Conservation (phyloP, 257 asterid genomes). For the Plantago ovata region DNA sequence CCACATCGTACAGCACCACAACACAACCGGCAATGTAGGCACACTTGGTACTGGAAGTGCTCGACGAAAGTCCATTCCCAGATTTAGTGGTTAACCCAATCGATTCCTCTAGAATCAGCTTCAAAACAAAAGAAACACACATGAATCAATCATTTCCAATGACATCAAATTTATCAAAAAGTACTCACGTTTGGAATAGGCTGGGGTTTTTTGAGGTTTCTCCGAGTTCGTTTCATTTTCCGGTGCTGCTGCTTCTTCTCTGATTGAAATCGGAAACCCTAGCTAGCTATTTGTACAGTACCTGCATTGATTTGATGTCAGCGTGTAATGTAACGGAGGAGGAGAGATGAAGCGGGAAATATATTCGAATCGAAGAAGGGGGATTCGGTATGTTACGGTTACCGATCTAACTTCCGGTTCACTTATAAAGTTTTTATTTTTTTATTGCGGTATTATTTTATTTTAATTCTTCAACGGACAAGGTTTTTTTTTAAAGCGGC, state of each 20-base stretch:
- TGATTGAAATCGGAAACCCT: slow-evolving; percentile 29
- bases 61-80: slow-evolving; percentile 57
- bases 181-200: slow-evolving; percentile 33
- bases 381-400: too few relatives aligned
- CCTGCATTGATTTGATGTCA: slow-evolving; percentile 15
- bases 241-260: too few relatives aligned
- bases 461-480: too few relatives aligned
- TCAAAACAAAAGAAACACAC: slow-evolving; percentile 17
- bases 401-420: too few relatives aligned
- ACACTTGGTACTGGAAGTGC: slow-evolving; percentile 48
- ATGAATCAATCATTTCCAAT: neutral
- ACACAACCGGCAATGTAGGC: slow-evolving; percentile 72
- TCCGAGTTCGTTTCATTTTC: slow-evolving; percentile 50
- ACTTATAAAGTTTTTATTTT: too few relatives aligned
- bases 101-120: slow-evolving; percentile 56
- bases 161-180: slow-evolving; percentile 2
- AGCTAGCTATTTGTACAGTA: too few relatives aligned
- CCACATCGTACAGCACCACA: slow-evolving; percentile 55
- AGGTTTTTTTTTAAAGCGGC: too few relatives aligned
- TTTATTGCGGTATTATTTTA: too few relatives aligned
- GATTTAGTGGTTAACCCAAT: slow-evolving; percentile 57
- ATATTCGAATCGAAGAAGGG: too few relatives aligned
- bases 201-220: slow-evolving; percentile 32
- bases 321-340: slow-evolving; percentile 8
- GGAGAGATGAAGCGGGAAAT: slow-evolving; percentile 50